Evolutionary conservation across 305 asterid species (phyloP).

Genomic region (Solanum chacoense): DNA sequence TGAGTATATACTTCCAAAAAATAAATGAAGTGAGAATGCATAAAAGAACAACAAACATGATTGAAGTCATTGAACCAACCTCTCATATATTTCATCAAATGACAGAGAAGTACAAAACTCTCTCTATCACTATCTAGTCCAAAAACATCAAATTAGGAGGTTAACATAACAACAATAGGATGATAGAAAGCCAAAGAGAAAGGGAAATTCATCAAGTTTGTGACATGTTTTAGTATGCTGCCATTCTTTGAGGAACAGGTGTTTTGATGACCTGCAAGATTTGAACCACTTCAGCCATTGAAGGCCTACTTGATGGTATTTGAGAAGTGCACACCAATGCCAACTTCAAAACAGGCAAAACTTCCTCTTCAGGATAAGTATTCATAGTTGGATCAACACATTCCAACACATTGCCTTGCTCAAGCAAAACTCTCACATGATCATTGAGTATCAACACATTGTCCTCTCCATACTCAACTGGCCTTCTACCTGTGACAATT

Average conservation of each 20-base stretch:
- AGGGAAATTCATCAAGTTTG: background rate
- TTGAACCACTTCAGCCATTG: slow-evolving; percentile 96
- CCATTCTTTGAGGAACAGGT: slow-evolving; percentile 48
- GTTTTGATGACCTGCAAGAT: slow-evolving; percentile 81
- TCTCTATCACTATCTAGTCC: background rate
- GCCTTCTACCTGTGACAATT: slow-evolving; percentile 65
- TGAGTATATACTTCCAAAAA: background rate
- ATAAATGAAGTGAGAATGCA: background rate
- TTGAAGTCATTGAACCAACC: background rate
- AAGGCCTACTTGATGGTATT: slow-evolving; percentile 93
- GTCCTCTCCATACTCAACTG: slow-evolving; percentile 79
- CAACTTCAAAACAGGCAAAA: slow-evolving; percentile 66
- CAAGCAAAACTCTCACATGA: slow-evolving; percentile 64
- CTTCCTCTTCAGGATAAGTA: slow-evolving; percentile 64
- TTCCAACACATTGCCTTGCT: slow-evolving; percentile 65
- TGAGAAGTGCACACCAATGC: slow-evolving; percentile 93
- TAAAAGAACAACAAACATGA: background rate
- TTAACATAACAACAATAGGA: background rate
- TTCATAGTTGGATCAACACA: slow-evolving; percentile 70
- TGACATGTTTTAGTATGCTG: slow-evolving; percentile 14
- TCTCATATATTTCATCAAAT: background rate
- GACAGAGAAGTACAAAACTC: background rate
- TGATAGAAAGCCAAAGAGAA: background rate
- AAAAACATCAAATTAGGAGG: background rate
- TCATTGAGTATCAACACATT: slow-evolving; percentile 71